These are phyloP conservation scores for Saturnispora diversa DNA, from an alignment of 805 yeast genomes.

Conservation along the genomic window DNA sequence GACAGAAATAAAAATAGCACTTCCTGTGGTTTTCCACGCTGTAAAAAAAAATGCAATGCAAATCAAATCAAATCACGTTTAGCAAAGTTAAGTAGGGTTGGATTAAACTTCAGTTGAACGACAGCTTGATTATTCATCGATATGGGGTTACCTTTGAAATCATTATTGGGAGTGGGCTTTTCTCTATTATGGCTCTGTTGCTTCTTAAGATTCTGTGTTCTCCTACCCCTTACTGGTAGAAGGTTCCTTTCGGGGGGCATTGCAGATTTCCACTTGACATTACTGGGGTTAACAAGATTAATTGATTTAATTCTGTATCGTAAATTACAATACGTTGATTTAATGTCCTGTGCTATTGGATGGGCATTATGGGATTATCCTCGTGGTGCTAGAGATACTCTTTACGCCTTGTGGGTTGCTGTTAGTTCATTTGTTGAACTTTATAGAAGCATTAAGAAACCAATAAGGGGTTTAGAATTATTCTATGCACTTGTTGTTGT, in stretches of 20 bases:
- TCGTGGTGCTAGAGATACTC: neutral
- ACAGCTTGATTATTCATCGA: too few relatives aligned
- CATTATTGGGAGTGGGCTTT: neutral
- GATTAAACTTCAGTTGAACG: too few relatives aligned
- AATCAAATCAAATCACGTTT: too few relatives aligned
- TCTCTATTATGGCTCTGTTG: constrained; percentile 8
- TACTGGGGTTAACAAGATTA: constrained; percentile 1
- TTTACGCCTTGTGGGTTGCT: constrained; percentile 6
- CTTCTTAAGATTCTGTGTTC: constrained; percentile 2
- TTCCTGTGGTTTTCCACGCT: too few relatives aligned
- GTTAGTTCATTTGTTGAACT: constrained; percentile 3
- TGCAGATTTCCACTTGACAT: constrained; percentile 7
- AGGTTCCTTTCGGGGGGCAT: constrained; percentile 9
- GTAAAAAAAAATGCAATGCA: too few relatives aligned
- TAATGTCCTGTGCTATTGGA: neutral
- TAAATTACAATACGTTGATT: neutral
- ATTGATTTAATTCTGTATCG: neutral
- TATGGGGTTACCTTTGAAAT: too few relatives aligned
- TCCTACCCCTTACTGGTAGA: constrained; percentile 8
- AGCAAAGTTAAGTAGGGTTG: too few relatives aligned
- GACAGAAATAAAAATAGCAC: too few relatives aligned
- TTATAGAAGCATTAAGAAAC: neutral
- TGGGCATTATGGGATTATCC: constrained; percentile 7
- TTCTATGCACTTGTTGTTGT: neutral
- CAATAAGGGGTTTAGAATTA: neutral